Evolutionary conservation across 1,284 basidiomycete species (phyloP).

Genomic region (Trametes sp.): DNA sequence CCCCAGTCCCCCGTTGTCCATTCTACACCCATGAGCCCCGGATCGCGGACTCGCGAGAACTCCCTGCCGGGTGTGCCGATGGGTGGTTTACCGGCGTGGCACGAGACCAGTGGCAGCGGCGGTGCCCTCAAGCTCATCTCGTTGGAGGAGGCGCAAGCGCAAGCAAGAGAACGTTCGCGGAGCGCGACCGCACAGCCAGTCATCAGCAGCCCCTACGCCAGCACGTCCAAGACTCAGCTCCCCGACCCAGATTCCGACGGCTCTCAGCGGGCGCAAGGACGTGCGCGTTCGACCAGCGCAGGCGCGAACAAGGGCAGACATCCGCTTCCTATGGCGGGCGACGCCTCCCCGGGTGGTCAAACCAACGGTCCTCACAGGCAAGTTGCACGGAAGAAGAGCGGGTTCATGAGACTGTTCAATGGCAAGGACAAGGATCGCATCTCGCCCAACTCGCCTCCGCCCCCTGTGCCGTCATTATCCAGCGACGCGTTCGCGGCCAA

Average conservation of each 20-base stretch:
- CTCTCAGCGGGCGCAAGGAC: conserved; percentile 20
- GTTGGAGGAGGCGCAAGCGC: conserved; percentile 77
- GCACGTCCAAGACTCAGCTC: conserved; percentile 20
- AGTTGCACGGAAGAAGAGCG: conserved; percentile 65
- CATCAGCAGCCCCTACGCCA: conserved; percentile 36
- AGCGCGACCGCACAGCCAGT: conserved; percentile 53
- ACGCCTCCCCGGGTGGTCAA: conserved; percentile 50
- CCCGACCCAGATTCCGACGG: conserved; percentile 24
- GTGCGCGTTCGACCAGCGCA: conserved; percentile 64
- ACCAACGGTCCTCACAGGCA: conserved; percentile 26
- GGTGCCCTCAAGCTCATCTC: conserved; percentile 72
- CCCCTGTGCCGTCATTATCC: conserved; percentile 61
- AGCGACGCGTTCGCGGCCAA: conserved; percentile 40
- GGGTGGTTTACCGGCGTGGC: conserved; percentile 50
- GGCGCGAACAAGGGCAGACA: conserved; percentile 57
- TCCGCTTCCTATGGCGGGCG: conserved; percentile 48
- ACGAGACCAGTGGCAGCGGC: conserved; percentile 49
- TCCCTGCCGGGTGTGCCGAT: conserved; percentile 44
- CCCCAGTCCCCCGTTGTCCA: conserved; percentile 19
- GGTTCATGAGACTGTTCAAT: conserved; percentile 82
- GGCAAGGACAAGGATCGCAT: conserved; percentile 53
- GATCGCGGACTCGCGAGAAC: conserved; percentile 40
- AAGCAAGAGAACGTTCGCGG: conserved; percentile 59
- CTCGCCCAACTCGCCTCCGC: conserved; percentile 46
- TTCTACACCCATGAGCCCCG: conserved; percentile 18